These are phyloP conservation scores for Acer campestre DNA, from an alignment of 345 rosid species.

Conservation along the genomic window DNA sequence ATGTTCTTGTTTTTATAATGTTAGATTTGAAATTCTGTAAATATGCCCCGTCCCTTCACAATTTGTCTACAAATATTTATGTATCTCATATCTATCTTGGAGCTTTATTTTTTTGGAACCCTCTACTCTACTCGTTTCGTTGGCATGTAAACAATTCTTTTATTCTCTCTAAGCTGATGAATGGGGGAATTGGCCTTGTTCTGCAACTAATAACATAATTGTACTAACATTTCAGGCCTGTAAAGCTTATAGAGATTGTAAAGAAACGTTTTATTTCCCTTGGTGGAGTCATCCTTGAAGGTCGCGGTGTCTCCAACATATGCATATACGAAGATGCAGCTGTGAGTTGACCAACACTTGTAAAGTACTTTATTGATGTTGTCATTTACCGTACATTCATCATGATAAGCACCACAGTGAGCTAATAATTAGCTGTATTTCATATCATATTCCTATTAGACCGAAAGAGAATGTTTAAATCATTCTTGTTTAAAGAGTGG, in stretches of 20 bases:
- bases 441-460: background rate
- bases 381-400: background rate
- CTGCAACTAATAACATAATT: conserved; percentile 14
- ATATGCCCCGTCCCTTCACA: too few relatives aligned
- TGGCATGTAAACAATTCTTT: background rate
- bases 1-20: too few relatives aligned
- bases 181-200: conserved; percentile 4
- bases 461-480: background rate
- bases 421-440: background rate
- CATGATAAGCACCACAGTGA: background rate
- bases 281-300: conserved; percentile 87
- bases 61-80: too few relatives aligned
- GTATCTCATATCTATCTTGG: background rate
- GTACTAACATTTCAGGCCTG: conserved; percentile 59
- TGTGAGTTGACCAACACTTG: conserved; percentile 44
- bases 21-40: too few relatives aligned
- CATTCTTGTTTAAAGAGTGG: background rate
- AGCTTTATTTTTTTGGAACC: background rate
- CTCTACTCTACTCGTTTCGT: background rate
- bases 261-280: conserved; percentile 73
- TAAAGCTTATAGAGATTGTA: conserved; percentile 76
- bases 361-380: conserved; percentile 10
- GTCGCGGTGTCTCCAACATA: conserved; percentile 64
- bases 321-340: conserved; percentile 69
- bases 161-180: background rate